phyloP scores from a whole-genome alignment of 2,329 filamentous ascomycete genomes.

The Venturia oleaginea region DNA sequence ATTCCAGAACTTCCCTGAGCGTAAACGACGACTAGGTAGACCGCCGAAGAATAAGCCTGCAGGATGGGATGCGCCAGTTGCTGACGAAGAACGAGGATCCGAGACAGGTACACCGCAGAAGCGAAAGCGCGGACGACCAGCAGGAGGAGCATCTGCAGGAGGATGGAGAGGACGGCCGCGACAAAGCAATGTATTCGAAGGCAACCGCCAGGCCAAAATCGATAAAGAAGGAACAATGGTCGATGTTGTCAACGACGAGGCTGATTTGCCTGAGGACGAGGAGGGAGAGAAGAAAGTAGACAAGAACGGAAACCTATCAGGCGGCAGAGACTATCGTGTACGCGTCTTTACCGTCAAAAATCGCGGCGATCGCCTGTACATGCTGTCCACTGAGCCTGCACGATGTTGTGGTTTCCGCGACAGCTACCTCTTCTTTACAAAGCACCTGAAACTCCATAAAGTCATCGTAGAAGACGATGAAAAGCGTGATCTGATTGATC shows the following conservation, averaged over 20 bases:
- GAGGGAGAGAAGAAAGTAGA: conserved; percentile 93
- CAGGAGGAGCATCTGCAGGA: conserved; percentile 33
- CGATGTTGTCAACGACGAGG: conserved; percentile 86
- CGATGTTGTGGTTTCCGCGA: conserved; percentile 95
- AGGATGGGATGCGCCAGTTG: conserved; percentile 53
- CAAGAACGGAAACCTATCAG: conserved; percentile 73
- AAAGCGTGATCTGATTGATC: conserved; percentile 91
- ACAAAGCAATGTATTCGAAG: conserved; percentile 57
- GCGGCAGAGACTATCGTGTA: conserved; percentile 84
- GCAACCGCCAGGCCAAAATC: conserved; percentile 33
- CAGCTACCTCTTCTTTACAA: conserved; percentile 98
- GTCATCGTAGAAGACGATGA: conserved; percentile 97
- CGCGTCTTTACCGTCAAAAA: conserved; percentile 87
- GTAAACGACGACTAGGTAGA: conserved; percentile 68
- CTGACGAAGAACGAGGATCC: conserved; percentile 39
- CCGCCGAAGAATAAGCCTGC: conserved; percentile 77
- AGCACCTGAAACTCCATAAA: conserved; percentile 92
- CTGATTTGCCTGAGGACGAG: conserved; percentile 74
- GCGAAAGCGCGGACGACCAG: conserved; percentile 40
- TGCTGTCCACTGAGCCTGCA: conserved; percentile 95
- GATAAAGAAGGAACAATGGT: conserved; percentile 91
- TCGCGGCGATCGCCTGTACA: conserved; percentile 80
- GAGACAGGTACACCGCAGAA: conserved; percentile 41
- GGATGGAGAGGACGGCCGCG: conserved; percentile 65
- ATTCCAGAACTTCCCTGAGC: conserved; percentile 51